Conservation (phyloP, 2,329 filamentous ascomycete genomes). For the Westerdykella sp. region DNA sequence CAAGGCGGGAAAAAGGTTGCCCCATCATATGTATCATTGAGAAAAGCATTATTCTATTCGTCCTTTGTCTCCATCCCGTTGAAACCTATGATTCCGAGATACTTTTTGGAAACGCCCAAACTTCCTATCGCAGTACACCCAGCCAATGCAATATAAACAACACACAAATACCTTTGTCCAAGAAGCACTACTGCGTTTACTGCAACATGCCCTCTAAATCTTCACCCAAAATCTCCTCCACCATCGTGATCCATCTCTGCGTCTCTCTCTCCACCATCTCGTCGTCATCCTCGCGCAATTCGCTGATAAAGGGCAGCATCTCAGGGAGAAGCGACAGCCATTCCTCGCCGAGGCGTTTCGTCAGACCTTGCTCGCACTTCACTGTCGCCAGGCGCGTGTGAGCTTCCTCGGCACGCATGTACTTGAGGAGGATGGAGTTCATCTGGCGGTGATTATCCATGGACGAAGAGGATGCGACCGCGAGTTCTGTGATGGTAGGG, state of each 20-base stretch:
- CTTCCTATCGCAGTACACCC: too few relatives aligned
- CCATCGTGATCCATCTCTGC: conserved; percentile 80
- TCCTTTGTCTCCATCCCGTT: too few relatives aligned
- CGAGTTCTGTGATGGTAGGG: conserved; percentile 72
- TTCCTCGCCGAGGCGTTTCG: conserved; percentile 78
- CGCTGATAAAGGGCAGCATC: conserved; percentile 94
- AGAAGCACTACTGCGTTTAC: conserved; percentile 39
- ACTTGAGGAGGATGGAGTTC: conserved; percentile 70
- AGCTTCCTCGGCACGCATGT: conserved; percentile 66
- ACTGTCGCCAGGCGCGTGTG: conserved; percentile 75
- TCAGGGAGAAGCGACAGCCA: conserved; percentile 88
- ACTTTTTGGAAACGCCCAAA: too few relatives aligned
- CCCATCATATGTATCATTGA: too few relatives aligned
- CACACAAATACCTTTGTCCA: too few relatives aligned
- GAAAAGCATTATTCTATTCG: too few relatives aligned
- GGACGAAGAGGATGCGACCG: conserved; percentile 70
- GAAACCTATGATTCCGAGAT: too few relatives aligned
- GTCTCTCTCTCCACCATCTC: conserved; percentile 88
- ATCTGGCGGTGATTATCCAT: conserved; percentile 87
- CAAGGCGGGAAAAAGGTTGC: too few relatives aligned
- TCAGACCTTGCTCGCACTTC: conserved; percentile 72
- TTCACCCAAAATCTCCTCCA: conserved; percentile 85
- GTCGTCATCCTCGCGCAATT: conserved; percentile 93
- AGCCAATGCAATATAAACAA: too few relatives aligned
- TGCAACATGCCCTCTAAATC: conserved; percentile 88